A percentile compares a stretch with the other conserved stretches of the same genome.
Conservation (phyloP, 129 eudicot species). For the Arctium lappa region DNA sequence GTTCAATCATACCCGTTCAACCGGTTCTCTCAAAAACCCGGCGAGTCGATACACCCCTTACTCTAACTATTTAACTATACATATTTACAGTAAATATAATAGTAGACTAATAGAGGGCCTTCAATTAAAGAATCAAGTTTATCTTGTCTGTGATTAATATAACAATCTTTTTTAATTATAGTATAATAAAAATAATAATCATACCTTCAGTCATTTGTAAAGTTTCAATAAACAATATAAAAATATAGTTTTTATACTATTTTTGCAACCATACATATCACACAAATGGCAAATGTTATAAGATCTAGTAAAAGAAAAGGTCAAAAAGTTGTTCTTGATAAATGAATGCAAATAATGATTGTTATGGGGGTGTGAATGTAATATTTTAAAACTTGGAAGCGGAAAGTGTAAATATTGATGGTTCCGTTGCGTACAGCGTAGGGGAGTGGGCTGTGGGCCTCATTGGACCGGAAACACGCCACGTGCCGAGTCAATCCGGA, state of each 20-base stretch:
- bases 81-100: no score
- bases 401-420: neutral
- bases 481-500: slow-evolving; percentile 23
- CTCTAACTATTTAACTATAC: no score
- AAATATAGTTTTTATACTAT: neutral
- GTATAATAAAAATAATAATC: neutral
- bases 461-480: slow-evolving; percentile 13
- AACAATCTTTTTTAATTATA: neutral
- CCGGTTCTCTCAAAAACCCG: no score
- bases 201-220: neutral
- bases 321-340: neutral
- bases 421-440: slow-evolving; percentile 33
- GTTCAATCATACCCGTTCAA: no score
- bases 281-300: neutral
- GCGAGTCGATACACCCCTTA: neutral
- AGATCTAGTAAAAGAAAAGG: neutral
- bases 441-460: slow-evolving; percentile 1
- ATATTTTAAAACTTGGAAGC: neutral
- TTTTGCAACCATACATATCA: neutral
- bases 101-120: no score
- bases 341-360: neutral
- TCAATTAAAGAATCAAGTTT: no score
- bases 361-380: slow-evolving; percentile 4
- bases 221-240: neutral
- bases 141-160: neutral